phyloP scores from a whole-genome alignment of 495 filamentous ascomycete species.

The Beverwykella pulmonaria region DNA sequence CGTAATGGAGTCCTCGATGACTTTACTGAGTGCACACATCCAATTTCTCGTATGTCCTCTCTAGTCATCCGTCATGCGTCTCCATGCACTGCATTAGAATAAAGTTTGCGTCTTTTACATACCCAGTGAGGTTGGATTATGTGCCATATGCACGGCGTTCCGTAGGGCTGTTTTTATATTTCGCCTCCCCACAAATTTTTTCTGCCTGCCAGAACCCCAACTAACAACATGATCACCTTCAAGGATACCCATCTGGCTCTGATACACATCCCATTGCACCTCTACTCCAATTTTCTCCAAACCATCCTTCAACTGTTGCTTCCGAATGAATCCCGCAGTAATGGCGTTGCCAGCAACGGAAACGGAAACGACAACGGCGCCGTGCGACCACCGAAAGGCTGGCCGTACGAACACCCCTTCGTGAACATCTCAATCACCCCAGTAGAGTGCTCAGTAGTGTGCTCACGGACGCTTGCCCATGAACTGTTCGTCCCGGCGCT shows the following conservation, averaged over 20 bases:
- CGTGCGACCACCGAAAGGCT: constrained; percentile 31
- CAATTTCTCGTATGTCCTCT: constrained; percentile 44
- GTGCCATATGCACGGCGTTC: constrained; percentile 25
- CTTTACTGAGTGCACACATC: constrained; percentile 45
- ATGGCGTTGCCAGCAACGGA: constrained; percentile 45
- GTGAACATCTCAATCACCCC: constrained; percentile 92
- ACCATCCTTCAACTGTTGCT: constrained; percentile 84
- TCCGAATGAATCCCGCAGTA: constrained; percentile 53
- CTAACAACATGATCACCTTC: constrained; percentile 42
- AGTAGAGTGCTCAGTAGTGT: constrained; percentile 90
- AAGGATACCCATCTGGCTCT: constrained; percentile 87
- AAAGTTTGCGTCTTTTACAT: constrained; percentile 15
- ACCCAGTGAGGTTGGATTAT: constrained; percentile 12
- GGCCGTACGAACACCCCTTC: constrained; percentile 68
- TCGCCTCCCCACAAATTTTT: constrained; percentile 34
- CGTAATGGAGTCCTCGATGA: constrained; percentile 46
- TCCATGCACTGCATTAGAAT: constrained; percentile 15
- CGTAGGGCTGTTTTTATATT: constrained; percentile 40
- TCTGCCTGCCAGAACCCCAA: constrained; percentile 18
- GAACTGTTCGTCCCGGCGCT: constrained; percentile 71
- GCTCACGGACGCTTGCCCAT: constrained; percentile 69
- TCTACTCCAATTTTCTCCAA: constrained; percentile 81
- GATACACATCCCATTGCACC: constrained; percentile 83
- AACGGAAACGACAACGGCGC: constrained; percentile 37
- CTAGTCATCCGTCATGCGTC: constrained; percentile 33